A percentile compares a stretch with the other conserved stretches of the same genome.
Evolutionary conservation across 139 green algal species (phyloP).

Genomic region (Picochlorum sp.): DNA sequence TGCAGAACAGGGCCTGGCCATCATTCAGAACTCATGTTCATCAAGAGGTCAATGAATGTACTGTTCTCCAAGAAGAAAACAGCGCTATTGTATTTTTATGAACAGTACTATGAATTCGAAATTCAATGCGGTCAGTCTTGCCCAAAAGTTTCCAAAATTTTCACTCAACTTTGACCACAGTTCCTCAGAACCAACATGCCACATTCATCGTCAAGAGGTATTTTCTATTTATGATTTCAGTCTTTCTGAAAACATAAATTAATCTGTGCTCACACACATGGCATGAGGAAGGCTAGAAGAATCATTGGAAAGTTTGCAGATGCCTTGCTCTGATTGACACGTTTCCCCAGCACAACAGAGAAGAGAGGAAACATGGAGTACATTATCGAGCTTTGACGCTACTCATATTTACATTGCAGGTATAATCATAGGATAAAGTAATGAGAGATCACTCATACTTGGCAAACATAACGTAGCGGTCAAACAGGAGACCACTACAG

Average conservation of each 20-base stretch:
- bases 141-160: slow-evolving; percentile 6
- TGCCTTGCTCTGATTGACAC: slow-evolving; percentile 2
- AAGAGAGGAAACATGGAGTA: slow-evolving; percentile 1
- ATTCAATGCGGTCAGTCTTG: background rate
- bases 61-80: background rate
- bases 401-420: background rate
- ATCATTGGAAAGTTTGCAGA: slow-evolving; percentile 2
- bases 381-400: slow-evolving; percentile 1
- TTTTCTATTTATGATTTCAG: background rate
- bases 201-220: slow-evolving; percentile 1
- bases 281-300: slow-evolving; percentile 3
- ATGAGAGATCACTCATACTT: background rate
- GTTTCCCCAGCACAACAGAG: background rate
- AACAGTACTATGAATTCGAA: too few species aligned
- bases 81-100: background rate
- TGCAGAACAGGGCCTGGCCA: background rate
- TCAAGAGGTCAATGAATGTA: background rate
- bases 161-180: background rate
- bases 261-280: background rate
- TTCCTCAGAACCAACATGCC: slow-evolving; percentile 2
- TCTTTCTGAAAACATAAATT: background rate
- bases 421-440: background rate
- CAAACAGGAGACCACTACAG: too few species aligned
- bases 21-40: background rate
- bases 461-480: too few species aligned